These are phyloP conservation scores for Ampelomyces quisqualis DNA, from an alignment of 2,329 filamentous ascomycete genomes.

Conservation along the genomic window DNA sequence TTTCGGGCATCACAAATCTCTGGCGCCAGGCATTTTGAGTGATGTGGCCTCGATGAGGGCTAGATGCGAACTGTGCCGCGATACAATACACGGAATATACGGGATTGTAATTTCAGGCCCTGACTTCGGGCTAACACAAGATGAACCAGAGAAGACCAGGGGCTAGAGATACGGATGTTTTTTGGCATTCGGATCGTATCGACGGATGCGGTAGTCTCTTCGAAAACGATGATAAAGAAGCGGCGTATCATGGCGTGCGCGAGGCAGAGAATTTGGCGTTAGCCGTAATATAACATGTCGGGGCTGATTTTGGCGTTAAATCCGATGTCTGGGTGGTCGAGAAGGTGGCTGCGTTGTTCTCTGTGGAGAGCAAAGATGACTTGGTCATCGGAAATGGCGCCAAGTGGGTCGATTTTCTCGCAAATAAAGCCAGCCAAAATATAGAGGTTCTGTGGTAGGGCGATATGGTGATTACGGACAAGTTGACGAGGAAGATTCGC, in stretches of 20 bases:
- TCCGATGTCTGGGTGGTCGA: slow-evolving; percentile 23
- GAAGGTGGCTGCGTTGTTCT: slow-evolving; percentile 44
- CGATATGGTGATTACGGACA: slow-evolving; percentile 47
- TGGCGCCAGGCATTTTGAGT: neutral
- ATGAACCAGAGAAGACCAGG: too few species aligned
- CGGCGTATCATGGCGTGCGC: slow-evolving; percentile 55
- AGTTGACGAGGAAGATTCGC: slow-evolving; percentile 41
- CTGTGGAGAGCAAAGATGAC: slow-evolving; percentile 45
- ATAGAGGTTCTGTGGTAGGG: slow-evolving; percentile 54
- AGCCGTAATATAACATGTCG: slow-evolving; percentile 66
- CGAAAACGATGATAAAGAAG: slow-evolving; percentile 57
- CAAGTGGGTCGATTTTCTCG: slow-evolving; percentile 49
- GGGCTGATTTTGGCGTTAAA: slow-evolving; percentile 19
- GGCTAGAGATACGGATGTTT: slow-evolving; percentile 7
- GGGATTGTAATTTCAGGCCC: too few species aligned
- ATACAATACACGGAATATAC: too few species aligned
- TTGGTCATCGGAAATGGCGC: slow-evolving; percentile 33
- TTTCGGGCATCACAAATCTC: neutral
- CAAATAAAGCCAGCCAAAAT: slow-evolving; percentile 50
- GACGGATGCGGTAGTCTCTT: slow-evolving; percentile 54
- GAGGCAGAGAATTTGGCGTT: slow-evolving; percentile 60
- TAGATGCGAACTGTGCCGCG: too few species aligned
- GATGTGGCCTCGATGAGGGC: too few species aligned
- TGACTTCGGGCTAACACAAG: slow-evolving; percentile 1
- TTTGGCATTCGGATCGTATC: slow-evolving; percentile 12